Percentiles rank a stretch among this genome's conserved stretches.
Evolutionary conservation across 192 early-diverging fungal species (phyloP).

Genomic region (Anaeromyces robustus): DNA sequence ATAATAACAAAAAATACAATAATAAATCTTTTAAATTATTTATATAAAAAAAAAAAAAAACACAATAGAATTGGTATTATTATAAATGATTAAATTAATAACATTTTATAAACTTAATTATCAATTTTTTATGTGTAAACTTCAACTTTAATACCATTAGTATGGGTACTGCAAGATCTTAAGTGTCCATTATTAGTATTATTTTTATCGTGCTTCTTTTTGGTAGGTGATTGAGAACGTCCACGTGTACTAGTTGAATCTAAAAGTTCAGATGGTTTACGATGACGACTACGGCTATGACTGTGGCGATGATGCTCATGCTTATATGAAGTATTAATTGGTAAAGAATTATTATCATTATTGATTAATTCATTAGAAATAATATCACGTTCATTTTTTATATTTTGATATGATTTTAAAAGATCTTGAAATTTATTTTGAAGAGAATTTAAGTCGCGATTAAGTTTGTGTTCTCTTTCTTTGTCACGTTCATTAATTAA

Average conservation of each 20-base stretch:
- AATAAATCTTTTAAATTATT: no score
- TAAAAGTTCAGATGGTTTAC: neutral
- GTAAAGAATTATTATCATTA: neutral
- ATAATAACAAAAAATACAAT: no score
- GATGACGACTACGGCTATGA: neutral
- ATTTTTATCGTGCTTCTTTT: neutral
- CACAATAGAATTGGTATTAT: no score
- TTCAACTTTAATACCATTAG: neutral
- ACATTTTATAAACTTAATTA: no score
- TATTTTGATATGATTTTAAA: neutral
- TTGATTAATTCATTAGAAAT: neutral
- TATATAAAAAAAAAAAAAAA: no score
- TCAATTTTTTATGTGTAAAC: neutral
- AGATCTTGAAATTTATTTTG: neutral
- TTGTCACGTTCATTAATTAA: neutral
- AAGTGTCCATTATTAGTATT: neutral
- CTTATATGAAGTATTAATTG: neutral
- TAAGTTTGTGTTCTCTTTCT: neutral
- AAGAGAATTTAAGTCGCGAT: neutral
- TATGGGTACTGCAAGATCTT: neutral
- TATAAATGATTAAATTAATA: no score
- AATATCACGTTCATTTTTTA: neutral
- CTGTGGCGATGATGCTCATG: neutral
- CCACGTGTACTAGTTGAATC: neutral
- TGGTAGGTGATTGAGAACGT: neutral